A percentile compares a stretch with the other conserved stretches of the same genome.
Evolutionary conservation across 2,329 filamentous ascomycete genomes (phyloP).

Genomic region (Sclerotinia sclerotiorum): DNA sequence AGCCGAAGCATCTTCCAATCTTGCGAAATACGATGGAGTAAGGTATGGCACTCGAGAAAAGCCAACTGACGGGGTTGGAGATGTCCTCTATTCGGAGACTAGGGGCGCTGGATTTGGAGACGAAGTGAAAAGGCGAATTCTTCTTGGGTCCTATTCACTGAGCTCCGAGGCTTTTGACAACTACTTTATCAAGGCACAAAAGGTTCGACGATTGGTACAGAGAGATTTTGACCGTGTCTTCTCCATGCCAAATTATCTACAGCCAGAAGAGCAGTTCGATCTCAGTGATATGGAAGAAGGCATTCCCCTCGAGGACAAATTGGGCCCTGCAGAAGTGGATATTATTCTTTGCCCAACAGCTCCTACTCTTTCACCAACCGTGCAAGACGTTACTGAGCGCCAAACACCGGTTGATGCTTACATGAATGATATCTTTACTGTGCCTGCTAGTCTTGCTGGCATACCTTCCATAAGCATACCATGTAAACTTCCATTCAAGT

Average conservation of each 20-base stretch:
- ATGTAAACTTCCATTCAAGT: conserved; percentile 41
- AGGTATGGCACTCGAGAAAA: conserved; percentile 64
- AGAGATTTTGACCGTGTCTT: conserved; percentile 85
- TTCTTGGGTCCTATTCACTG: conserved; percentile 86
- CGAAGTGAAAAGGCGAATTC: conserved; percentile 82
- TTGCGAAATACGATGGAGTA: conserved; percentile 96
- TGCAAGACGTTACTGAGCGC: conserved; percentile 54
- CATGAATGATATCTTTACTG: conserved; percentile 93
- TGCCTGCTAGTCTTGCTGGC: conserved; percentile 89
- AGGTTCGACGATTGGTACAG: conserved; percentile 79
- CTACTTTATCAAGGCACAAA: conserved; percentile 94
- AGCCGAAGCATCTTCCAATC: conserved; percentile 91
- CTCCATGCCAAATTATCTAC: conserved; percentile 65
- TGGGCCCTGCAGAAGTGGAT: conserved; percentile 68
- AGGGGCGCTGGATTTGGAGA: conserved; percentile 74
- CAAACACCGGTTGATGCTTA: conserved; percentile 70
- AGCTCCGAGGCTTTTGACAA: conserved; percentile 92
- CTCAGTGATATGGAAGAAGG: conserved; percentile 61
- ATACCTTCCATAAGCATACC: conserved; percentile 87
- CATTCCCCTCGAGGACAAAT: conserved; percentile 52
- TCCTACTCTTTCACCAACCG: conserved; percentile 68
- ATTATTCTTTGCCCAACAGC: conserved; percentile 86
- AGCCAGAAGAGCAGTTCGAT: conserved; percentile 53
- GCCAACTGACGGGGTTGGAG: conserved; percentile 54
- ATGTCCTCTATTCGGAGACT: conserved; percentile 73